These are phyloP conservation scores for Mortierella sp. DNA, from an alignment of 371 early-diverging fungal species.

Conservation along the genomic window DNA sequence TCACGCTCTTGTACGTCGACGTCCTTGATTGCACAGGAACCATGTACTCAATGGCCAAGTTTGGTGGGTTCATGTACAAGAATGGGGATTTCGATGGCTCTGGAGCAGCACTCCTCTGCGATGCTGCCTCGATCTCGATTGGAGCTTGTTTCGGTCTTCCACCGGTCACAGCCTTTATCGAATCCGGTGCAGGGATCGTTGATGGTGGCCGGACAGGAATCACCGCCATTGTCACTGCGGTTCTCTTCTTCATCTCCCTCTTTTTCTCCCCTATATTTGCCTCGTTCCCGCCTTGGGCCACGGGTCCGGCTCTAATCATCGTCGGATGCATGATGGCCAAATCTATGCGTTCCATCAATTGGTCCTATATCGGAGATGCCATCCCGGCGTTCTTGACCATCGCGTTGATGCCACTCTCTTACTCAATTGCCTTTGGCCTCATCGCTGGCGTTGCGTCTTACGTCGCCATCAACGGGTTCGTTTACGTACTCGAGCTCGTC, in stretches of 20 bases:
- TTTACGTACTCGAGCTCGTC: constrained; percentile 24
- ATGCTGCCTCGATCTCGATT: constrained; percentile 72
- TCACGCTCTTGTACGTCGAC: constrained; percentile 85
- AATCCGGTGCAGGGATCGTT: constrained; percentile 84
- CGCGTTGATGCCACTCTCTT: constrained; percentile 81
- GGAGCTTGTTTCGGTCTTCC: constrained; percentile 80
- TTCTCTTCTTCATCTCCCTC: constrained; percentile 79
- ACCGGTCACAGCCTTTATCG: constrained; percentile 82
- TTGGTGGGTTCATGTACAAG: constrained; percentile 80
- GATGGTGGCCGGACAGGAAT: constrained; percentile 86
- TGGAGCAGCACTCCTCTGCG: constrained; percentile 76
- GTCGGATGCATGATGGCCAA: constrained; percentile 87
- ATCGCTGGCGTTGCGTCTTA: constrained; percentile 47
- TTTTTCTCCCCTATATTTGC: constrained; percentile 90
- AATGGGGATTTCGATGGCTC: constrained; percentile 84
- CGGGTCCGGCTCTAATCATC: constrained; percentile 81
- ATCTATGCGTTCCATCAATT: constrained; percentile 76
- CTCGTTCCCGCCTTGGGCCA: constrained; percentile 86
- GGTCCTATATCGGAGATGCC: constrained; percentile 80
- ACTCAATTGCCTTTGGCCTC: constrained; percentile 56
- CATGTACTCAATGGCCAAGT: constrained; percentile 83
- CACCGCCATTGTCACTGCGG: constrained; percentile 70
- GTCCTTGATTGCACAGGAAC: constrained; percentile 85
- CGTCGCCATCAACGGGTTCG: constrained; percentile 32
- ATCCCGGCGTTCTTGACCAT: constrained; percentile 84